phyloP scores from a whole-genome alignment of 1,284 basidiomycete genomes.

The Malassezia yamatoensis region DNA sequence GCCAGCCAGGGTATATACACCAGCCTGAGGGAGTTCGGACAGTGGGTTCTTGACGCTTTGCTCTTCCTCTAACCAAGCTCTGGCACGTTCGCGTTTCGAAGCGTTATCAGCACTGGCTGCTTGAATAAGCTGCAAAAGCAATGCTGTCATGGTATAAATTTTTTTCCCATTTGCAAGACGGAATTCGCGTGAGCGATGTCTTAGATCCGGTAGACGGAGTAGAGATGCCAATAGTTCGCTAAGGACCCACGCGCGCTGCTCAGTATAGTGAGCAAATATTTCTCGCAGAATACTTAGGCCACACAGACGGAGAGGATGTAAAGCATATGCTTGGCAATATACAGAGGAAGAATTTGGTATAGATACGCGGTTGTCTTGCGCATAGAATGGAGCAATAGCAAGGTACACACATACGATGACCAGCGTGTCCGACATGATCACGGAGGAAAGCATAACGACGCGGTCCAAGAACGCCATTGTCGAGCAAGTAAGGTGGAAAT shows the following conservation, averaged over 20 bases:
- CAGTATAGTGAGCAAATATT: conserved; percentile 79
- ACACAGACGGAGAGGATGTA: conserved; percentile 59
- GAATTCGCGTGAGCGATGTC: conserved; percentile 67
- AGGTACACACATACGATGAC: conserved; percentile 85
- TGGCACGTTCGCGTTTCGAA: conserved; percentile 14
- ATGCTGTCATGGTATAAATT: conserved; percentile 80
- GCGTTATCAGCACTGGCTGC: conserved; percentile 54
- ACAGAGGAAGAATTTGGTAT: neutral
- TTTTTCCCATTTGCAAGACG: conserved; percentile 55
- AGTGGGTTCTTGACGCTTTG: neutral
- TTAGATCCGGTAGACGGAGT: conserved; percentile 77
- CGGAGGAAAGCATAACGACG: conserved; percentile 50
- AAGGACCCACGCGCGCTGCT: conserved; percentile 86
- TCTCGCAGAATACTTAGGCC: conserved; percentile 65
- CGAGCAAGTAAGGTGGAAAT: conserved; percentile 28
- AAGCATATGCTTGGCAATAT: neutral
- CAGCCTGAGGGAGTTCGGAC: neutral
- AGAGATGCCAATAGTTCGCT: conserved; percentile 84
- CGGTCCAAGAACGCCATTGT: conserved; percentile 48
- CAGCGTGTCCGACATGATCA: conserved; percentile 41
- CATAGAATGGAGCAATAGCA: conserved; percentile 82
- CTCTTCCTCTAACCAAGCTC: conserved; percentile 17
- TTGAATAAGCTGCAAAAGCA: conserved; percentile 88
- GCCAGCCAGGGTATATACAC: conserved; percentile 47
- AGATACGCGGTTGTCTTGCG: conserved; percentile 55